Base-by-base conservation (phyloP, 495 filamentous ascomycete genomes). In the Melanomma pulvis-pyrius region DNA sequence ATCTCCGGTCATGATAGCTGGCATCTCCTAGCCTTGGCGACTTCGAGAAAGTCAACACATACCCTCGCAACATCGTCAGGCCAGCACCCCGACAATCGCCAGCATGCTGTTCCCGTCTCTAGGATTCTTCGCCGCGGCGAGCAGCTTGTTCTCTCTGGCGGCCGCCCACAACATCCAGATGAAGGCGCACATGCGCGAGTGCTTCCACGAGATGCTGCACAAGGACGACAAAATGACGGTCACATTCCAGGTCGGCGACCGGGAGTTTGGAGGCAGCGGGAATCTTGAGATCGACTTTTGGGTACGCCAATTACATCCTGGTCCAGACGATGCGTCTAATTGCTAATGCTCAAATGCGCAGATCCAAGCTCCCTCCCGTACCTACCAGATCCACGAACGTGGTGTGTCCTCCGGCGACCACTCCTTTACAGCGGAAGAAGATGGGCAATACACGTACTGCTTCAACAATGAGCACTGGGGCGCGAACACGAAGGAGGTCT, bases 391-490 rank as follows among this genome's bases (percentile, higher is more conserved):
- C 73, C 88, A 89, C 78, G 84, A 96, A 76, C 89, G 88, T 72
- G 83, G 85, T 54, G 82, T 92, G 44, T 92, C 92, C 48, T 91
- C 89, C 74, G 96, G 94, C 67, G 93, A 97, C 80, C 90, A 96
- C 83, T 91, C 90, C 19, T 98, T 99, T 78, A 88, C 86, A 30
- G 96, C 96, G 34, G 80, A 83, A 49, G 76, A 84, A 73, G 94
- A 98, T 77, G 94, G 94, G 62, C 90, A 90, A 77, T 96, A 90
- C 82, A 80, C 85, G 62, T 98, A 98, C 85, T 98, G 94, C 85
- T 98, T 98, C 84, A 96, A 92, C 78, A 98, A 98, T 75, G 94
- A 98, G 81, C 88, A 93, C 74, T 97, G 92, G 88, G 88, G 87
- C 53, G 91, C 91, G 28, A 89, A 87, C 74, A 92, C 86, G 71